phyloP scores from a whole-genome alignment of 2,329 filamentous ascomycete genomes.

The Aureobasidium sp. region DNA sequence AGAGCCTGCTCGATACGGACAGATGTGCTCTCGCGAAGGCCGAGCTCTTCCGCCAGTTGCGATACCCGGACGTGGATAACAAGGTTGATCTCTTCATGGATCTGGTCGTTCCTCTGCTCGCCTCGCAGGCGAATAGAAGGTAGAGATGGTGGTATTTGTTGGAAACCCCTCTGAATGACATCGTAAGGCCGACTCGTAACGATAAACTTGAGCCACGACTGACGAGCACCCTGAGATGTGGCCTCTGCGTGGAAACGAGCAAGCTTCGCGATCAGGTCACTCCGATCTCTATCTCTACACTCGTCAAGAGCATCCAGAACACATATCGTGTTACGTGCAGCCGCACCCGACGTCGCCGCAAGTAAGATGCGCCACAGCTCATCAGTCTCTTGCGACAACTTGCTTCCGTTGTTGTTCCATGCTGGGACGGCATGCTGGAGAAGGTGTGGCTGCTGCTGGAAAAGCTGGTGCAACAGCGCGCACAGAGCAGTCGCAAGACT shows the following conservation, averaged over 20 bases:
- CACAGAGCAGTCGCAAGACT: background rate
- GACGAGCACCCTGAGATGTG: background rate
- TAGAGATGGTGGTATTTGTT: background rate
- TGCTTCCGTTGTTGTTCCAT: background rate
- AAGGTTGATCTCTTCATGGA: background rate
- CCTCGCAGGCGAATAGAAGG: background rate
- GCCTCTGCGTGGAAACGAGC: background rate
- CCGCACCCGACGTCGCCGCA: background rate
- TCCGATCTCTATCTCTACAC: background rate
- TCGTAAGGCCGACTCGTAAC: background rate
- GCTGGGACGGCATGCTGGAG: background rate
- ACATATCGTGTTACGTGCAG: background rate
- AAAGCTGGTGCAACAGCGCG: background rate
- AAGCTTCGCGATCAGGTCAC: background rate
- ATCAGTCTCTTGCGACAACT: background rate
- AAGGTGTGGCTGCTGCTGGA: background rate
- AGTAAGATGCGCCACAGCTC: background rate
- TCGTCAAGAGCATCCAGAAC: background rate
- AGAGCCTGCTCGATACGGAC: background rate
- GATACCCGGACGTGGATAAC: background rate
- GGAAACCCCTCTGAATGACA: background rate
- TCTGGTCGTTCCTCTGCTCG: background rate
- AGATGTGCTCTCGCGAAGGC: too few species aligned
- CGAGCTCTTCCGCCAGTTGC: background rate
- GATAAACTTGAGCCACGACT: background rate